phyloP scores from a whole-genome alignment of 1,139 yeast genomes.

The Debaryomyces sp. region DNA sequence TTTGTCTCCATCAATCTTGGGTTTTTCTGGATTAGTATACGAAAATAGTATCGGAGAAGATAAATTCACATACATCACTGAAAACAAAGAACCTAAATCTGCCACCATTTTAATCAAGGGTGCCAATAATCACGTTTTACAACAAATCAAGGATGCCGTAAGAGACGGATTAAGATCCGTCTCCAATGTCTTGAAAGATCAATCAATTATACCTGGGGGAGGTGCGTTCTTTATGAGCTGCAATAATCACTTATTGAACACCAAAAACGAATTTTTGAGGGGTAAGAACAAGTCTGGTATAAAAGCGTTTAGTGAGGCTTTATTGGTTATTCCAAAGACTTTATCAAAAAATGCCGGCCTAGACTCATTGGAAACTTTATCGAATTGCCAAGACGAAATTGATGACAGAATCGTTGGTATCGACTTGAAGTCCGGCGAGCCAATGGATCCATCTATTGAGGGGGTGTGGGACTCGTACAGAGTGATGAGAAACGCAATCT shows the following conservation, averaged over 20 bases:
- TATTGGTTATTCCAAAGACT: constrained; percentile 90
- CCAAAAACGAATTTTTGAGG: constrained; percentile 59
- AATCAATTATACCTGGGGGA: constrained; percentile 90
- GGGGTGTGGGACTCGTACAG: constrained; percentile 97
- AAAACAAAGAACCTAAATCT: constrained; percentile 87
- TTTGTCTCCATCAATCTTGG: constrained; percentile 79
- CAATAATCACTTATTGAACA: constrained; percentile 61
- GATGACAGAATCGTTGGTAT: constrained; percentile 89
- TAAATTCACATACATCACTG: constrained; percentile 94
- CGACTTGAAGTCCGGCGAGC: constrained; percentile 89
- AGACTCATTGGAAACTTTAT: constrained; percentile 87
- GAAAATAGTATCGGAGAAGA: constrained; percentile 97
- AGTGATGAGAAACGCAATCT: constrained; percentile 88
- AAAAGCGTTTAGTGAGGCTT: constrained; percentile 90
- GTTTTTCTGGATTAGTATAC: constrained; percentile 88
- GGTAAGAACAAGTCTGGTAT: constrained; percentile 92
- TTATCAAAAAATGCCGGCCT: constrained; percentile 91
- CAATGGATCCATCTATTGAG: constrained; percentile 91
- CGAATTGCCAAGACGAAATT: constrained; percentile 89
- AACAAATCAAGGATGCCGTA: constrained; percentile 94
- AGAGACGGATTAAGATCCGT: constrained; percentile 97
- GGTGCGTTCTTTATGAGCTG: constrained; percentile 94
- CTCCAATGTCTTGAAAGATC: constrained; percentile 85
- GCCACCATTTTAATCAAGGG: constrained; percentile 93
- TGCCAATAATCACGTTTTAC: constrained; percentile 83